Percentiles rank a stretch among this genome's conserved stretches.
Evolutionary conservation across 2,329 filamentous ascomycete genomes (phyloP).

Genomic region (Emergomyces orientalis): DNA sequence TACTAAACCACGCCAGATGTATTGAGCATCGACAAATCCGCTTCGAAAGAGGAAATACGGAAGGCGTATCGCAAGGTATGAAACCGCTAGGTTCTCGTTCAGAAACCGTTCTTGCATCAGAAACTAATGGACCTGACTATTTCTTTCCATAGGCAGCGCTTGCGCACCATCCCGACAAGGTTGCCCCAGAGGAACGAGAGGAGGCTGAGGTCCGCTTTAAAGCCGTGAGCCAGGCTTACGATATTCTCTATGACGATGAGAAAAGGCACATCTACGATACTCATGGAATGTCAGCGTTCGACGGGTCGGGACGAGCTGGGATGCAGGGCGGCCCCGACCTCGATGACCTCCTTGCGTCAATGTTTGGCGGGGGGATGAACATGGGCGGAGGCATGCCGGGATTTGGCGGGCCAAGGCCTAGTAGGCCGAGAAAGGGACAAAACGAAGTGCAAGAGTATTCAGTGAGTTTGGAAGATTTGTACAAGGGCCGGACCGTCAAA

Average conservation of each 20-base stretch:
- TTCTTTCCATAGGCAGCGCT: constrained; percentile 58
- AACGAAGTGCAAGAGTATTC: constrained; percentile 49
- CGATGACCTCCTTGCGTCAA: constrained; percentile 85
- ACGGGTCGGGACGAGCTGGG: constrained; percentile 59
- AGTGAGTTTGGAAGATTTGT: constrained; percentile 85
- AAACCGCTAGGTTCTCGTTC: constrained; percentile 9
- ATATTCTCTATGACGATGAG: constrained; percentile 92
- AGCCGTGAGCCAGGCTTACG: constrained; percentile 84
- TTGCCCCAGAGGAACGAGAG: constrained; percentile 66
- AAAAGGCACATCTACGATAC: constrained; percentile 87
- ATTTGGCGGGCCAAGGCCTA: constrained; percentile 43
- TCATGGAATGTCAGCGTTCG: constrained; percentile 93
- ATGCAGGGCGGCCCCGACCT: constrained; percentile 59
- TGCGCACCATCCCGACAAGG: constrained; percentile 90
- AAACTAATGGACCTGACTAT: constrained; percentile 10
- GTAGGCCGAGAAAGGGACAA: constrained; percentile 38
- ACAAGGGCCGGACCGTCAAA: constrained; percentile 97
- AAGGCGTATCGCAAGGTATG: constrained; percentile 90
- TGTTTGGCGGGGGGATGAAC: constrained; percentile 55
- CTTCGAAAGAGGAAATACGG: constrained; percentile 74
- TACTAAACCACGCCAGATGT: constrained; percentile 49
- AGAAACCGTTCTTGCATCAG: constrained; percentile 1
- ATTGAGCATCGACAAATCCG: constrained; percentile 62
- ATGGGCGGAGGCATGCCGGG: constrained; percentile 44
- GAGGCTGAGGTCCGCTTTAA: constrained; percentile 88